Conservation (phyloP, 768 basidiomycete species). For the Hemileccinum rubropunctum region DNA sequence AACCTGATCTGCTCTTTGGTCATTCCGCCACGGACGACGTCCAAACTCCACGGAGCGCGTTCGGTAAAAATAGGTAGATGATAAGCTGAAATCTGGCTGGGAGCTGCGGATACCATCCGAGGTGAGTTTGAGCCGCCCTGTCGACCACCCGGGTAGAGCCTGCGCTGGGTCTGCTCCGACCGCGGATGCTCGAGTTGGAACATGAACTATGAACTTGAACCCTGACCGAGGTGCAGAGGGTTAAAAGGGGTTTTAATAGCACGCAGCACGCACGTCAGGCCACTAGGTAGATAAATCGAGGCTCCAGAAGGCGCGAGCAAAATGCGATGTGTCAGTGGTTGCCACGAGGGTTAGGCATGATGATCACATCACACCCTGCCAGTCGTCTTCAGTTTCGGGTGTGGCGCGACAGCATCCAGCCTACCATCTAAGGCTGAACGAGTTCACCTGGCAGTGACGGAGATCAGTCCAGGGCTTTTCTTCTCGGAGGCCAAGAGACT, state of each 20-base stretch:
- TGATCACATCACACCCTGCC: background rate
- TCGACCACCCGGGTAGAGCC: background rate
- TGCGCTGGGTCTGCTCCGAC: background rate
- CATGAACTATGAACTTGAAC: background rate
- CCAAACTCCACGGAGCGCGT: background rate
- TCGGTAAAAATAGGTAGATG: background rate
- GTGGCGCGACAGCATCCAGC: background rate
- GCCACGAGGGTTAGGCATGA: conserved; percentile 4
- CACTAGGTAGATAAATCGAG: background rate
- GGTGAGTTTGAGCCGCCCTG: background rate
- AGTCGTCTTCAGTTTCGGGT: background rate
- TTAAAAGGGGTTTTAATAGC: background rate
- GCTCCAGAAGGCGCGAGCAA: background rate
- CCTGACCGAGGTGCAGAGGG: background rate
- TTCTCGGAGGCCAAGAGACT: too few relatives aligned
- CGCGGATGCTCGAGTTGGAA: background rate
- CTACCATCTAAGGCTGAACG: background rate
- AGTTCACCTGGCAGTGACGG: too few relatives aligned
- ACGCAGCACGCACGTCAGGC: background rate
- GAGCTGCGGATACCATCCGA: background rate
- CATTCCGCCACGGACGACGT: background rate
- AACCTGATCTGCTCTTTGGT: conserved; percentile 4
- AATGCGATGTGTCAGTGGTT: conserved; percentile 2
- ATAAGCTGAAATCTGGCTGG: background rate
- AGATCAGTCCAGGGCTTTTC: too few relatives aligned